Evolutionary conservation across 805 yeast genomes (phyloP).

Genomic region (Pichia membranifaciens): DNA sequence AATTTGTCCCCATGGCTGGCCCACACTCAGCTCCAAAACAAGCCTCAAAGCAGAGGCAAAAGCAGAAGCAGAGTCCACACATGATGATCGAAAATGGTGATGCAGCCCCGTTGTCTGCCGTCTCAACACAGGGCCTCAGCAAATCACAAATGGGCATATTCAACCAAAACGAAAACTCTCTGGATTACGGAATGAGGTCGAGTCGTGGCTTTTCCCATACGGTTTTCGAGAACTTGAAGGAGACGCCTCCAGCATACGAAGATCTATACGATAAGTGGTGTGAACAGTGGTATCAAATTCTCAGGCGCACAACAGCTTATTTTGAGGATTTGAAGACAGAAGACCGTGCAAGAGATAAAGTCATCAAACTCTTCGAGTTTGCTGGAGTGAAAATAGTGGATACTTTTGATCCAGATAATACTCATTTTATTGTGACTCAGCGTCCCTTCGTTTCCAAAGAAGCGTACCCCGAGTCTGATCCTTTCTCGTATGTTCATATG

Average conservation of each 20-base stretch:
- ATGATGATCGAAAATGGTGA: too few relatives aligned
- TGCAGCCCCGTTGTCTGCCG: too few relatives aligned
- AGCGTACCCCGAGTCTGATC: conserved; percentile 38
- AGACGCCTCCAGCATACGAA: conserved; percentile 32
- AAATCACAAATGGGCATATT: conserved; percentile 1
- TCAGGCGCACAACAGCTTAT: conserved; percentile 42
- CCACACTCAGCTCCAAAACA: background rate
- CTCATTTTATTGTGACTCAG: conserved; percentile 44
- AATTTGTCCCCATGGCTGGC: background rate
- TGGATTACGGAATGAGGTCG: conserved; percentile 12
- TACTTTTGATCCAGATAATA: conserved; percentile 38
- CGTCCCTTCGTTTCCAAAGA: conserved; percentile 35
- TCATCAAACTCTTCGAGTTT: conserved; percentile 38
- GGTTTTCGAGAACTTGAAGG: conserved; percentile 30
- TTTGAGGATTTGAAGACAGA: conserved; percentile 39
- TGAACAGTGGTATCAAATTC: conserved; percentile 44
- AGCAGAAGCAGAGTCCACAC: background rate
- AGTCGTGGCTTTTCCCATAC: conserved; percentile 15
- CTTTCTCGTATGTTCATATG: conserved; percentile 40
- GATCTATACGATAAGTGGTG: conserved; percentile 45
- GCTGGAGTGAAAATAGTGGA: conserved; percentile 44
- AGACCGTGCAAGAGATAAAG: conserved; percentile 36
- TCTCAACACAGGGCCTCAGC: background rate
- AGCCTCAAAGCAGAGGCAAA: background rate
- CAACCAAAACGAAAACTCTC: conserved; percentile 5